Conservation (phyloP, 495 filamentous ascomycete genomes). For the Talaromyces liani region DNA sequence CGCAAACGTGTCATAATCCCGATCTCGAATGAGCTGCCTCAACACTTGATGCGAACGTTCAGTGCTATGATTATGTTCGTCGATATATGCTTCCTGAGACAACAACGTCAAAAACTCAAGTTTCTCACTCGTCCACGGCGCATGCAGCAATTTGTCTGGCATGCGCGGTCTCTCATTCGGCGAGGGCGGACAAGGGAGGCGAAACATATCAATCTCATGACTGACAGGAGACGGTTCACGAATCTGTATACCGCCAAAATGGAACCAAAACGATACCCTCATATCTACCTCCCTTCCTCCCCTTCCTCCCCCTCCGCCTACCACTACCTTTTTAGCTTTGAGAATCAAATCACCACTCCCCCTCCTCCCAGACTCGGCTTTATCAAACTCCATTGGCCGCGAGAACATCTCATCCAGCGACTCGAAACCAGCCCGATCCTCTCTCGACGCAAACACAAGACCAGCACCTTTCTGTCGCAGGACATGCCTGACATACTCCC, state of each 20-base stretch:
- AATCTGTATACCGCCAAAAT: conserved; percentile 29
- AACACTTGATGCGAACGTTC: conserved; percentile 17
- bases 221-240: conserved; percentile 17
- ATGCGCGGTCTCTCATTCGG: conserved; percentile 20
- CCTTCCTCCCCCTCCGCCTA: background rate
- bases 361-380: conserved; percentile 13
- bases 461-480: conserved; percentile 20
- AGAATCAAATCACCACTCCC: conserved; percentile 28
- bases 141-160: conserved; percentile 32
- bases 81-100: conserved; percentile 25
- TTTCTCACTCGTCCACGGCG: conserved; percentile 36
- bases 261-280: conserved; percentile 30
- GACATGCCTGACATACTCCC: conserved; percentile 28
- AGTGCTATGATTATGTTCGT: conserved; percentile 19
- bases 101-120: conserved; percentile 34
- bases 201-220: conserved; percentile 23
- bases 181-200: conserved; percentile 21
- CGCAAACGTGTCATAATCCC: conserved; percentile 25
- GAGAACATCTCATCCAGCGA: conserved; percentile 18
- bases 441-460: conserved; percentile 19
- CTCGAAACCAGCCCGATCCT: conserved; percentile 11
- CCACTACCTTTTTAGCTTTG: conserved; percentile 5
- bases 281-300: conserved; percentile 10
- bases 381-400: conserved; percentile 13
- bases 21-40: conserved; percentile 28